These are phyloP conservation scores for Rhodotorula mucilaginosa DNA, from an alignment of 1,284 basidiomycete genomes.

Conservation along the genomic window DNA sequence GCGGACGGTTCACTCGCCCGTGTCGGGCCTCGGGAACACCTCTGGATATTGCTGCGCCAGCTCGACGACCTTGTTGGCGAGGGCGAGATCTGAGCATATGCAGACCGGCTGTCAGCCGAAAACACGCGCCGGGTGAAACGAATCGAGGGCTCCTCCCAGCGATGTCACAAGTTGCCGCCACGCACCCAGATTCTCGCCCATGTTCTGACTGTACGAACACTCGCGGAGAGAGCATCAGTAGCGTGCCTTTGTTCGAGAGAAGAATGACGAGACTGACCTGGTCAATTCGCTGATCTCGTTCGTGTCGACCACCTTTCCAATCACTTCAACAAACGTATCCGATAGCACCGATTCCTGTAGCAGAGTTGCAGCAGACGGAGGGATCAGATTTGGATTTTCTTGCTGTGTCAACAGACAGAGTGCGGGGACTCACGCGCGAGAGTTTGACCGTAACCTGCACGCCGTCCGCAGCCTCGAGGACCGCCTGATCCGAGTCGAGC, in stretches of 20 bases:
- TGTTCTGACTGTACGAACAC: conserved; percentile 53
- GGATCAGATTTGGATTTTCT: no score
- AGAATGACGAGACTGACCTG: conserved; percentile 36
- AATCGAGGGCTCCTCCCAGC: background rate
- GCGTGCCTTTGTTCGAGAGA: background rate
- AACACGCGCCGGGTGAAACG: background rate
- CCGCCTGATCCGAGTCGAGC: conserved; percentile 60
- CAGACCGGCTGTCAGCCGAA: background rate
- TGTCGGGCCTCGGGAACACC: conserved; percentile 25
- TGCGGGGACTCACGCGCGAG: conserved; percentile 51
- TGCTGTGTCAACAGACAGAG: background rate
- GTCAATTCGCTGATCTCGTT: conserved; percentile 63
- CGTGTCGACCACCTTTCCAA: conserved; percentile 65
- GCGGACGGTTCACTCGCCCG: background rate
- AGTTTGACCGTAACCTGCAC: conserved; percentile 64
- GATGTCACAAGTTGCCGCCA: background rate
- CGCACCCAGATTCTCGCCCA: conserved; percentile 68
- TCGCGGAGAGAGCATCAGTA: background rate
- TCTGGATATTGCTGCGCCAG: conserved; percentile 37
- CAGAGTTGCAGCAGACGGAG: background rate
- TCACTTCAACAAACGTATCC: conserved; percentile 67
- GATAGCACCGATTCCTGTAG: conserved; percentile 47
- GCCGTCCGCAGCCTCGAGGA: conserved; percentile 69
- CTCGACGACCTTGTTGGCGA: conserved; percentile 65
- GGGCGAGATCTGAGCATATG: conserved; percentile 59